Evolutionary conservation across 2,329 filamentous ascomycete genomes (phyloP), one percentile per base, ranked within the genome.

Genomic region (Cytospora mali): DNA sequence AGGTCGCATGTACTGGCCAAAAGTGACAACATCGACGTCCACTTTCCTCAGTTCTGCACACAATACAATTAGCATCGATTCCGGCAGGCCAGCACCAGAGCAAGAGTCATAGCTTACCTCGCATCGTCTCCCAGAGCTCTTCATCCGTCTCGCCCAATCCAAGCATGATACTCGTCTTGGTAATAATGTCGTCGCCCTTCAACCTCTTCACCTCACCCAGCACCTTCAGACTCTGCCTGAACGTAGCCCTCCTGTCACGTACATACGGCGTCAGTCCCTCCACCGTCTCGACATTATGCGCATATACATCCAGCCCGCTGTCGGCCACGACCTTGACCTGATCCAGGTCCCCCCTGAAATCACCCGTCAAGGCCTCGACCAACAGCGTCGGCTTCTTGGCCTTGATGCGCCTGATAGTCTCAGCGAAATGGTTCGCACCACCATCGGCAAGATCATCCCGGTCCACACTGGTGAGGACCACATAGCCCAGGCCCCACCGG

Each of bases 1-100:
- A 1, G 95, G 95, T 13, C 94, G 91, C 95, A 99, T 99, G 81
- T 99, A 99, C 80, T 99, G 95, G n/a, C 95, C 95, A 69, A 99
- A 99, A 0, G 95, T 99, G 62, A 99, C 93, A 14, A 99, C 92
- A 70, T 99, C 95, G 52, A 97, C 93, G 64, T 91, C 81, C 62
- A 87, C 84, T 68, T 88, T 88, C 62, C 95, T 86, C 14, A 99
- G 84, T 74, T 96, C 91, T 86, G 68, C 18, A 9, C 4, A 11
- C 11, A 3, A 50, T 16, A 25, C 48, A 57, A 39, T 18, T 14
- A 42, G n/a, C 23, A 18, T 61, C 6, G 52, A 55, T 6, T 5
- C 18, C 39, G n/a, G 39, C 39, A 21, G 16, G 9, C 1, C 3
- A 31, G 7, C 16, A n/a, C n/a, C 25, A 4, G 7, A 14, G 61